Base-by-base conservation (phyloP, 768 basidiomycete genomes). In the Pleurotus platypus region DNA sequence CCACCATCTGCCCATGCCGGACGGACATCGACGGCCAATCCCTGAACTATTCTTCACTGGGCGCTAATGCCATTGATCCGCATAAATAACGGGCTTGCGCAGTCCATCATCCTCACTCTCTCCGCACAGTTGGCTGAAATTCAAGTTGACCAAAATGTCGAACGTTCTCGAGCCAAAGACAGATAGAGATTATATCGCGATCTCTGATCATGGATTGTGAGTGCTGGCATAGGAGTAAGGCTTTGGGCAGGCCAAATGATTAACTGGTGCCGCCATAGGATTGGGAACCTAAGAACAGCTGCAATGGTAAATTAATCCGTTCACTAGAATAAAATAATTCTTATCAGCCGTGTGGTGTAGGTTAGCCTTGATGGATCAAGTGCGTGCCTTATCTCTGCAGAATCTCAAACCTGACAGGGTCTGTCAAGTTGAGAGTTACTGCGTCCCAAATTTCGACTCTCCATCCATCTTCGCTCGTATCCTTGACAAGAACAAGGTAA, bases 361-460 rank as follows among this genome's bases (percentile, higher is more conserved):
- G 79, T 93, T 69, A 90, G 88, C 73, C 75, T 87, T 46, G 91
- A 92, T 70, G 91, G 90, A 30, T 92, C 90, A 9, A 82, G 90
- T 92, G 72, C 65, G 70, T 65, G 4, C 49, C 22, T 13, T 13
- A 55, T 38, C 37, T 38, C 11, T 5, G 13, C 20, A 49, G 20
- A 42, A 9, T 45, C 5, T 30, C 22, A n/a, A 57, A 5, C n/a
- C 16, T 27, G 8, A 42, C 35, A n/a, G 38, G 37, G n/a, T 45
- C 20, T 43, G 15, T 49, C 24, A 46, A 92, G 90, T 96, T 61
- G 94, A 96, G 69, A 91, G 89, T 60, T 94, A 94, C 70, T 97
- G 94, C 64, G 81, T 95, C 24, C 94, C 94, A 1, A 79, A 94
- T 74, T 96, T 97, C 67, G 94, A 97, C 70, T 94, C 92, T 1